phyloP scores from a whole-genome alignment of 768 basidiomycete genomes.

The Pholiota conissans region DNA sequence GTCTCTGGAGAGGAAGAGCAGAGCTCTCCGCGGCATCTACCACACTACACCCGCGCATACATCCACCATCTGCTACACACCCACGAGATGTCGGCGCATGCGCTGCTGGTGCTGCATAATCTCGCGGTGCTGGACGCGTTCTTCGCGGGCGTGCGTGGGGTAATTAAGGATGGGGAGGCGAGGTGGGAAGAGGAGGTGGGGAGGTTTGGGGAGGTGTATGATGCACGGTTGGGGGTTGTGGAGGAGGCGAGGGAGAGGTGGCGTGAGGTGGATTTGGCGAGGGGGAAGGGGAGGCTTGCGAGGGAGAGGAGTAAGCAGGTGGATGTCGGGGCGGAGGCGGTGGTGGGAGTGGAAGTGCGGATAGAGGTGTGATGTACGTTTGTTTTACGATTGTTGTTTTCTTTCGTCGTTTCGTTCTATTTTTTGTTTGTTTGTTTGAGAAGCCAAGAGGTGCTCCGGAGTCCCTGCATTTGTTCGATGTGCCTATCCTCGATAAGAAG shows the following conservation, averaged over 20 bases:
- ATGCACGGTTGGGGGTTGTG: constrained; percentile 42
- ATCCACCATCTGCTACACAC: constrained; percentile 84
- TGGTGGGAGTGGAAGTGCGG: neutral
- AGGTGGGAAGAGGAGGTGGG: constrained; percentile 47
- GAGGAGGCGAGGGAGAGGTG: constrained; percentile 55
- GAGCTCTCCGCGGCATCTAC: constrained; percentile 16
- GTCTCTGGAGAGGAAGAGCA: constrained; percentile 6
- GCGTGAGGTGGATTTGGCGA: constrained; percentile 64
- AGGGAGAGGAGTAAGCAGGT: constrained; percentile 57
- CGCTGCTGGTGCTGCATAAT: constrained; percentile 77
- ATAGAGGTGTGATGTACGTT: no score
- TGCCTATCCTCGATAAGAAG: no score
- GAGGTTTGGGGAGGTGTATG: constrained; percentile 52
- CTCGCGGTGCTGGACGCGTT: constrained; percentile 66
- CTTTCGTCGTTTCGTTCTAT: no score
- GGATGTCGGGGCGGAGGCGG: constrained; percentile 2
- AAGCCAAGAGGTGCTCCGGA: no score
- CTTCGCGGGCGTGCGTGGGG: constrained; percentile 54
- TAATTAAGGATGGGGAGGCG: constrained; percentile 19
- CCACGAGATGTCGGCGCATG: constrained; percentile 88
- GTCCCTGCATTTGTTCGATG: no score
- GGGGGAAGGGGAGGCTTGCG: constrained; percentile 75
- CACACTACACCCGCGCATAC: constrained; percentile 58
- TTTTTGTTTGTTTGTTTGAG: no score
- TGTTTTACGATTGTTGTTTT: no score